Percentiles rank a stretch among this genome's conserved stretches.
These are phyloP conservation scores for Chenopodium suecicum DNA, from an alignment of 148 eudicot genomes.

Conservation along the genomic window DNA sequence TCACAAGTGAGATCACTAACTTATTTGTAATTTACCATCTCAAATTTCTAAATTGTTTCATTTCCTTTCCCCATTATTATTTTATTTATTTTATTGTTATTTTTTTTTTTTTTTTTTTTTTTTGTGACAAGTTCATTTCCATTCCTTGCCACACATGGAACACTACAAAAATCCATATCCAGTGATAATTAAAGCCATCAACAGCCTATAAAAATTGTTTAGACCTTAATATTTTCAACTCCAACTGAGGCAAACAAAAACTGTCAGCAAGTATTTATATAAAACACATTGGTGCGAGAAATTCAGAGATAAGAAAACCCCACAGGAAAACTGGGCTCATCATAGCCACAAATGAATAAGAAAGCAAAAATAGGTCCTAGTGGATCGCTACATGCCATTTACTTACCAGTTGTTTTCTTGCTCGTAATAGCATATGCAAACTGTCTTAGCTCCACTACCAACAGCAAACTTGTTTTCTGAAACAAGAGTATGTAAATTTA, in stretches of 20 bases:
- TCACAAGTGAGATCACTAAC: background rate
- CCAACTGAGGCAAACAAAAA: conserved; percentile 1
- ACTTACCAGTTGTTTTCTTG: conserved; percentile 97
- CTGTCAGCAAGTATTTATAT: background rate
- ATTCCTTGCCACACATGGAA: background rate
- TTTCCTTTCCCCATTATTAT: background rate
- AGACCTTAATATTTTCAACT: background rate
- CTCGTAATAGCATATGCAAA: conserved; percentile 97
- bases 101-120: too few species aligned
- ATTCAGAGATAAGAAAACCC: background rate
- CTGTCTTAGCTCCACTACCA: conserved; percentile 99
- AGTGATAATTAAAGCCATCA: background rate
- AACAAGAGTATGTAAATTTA: conserved; percentile 19
- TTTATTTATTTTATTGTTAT: too few species aligned
- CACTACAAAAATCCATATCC: background rate
- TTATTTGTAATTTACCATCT: too few species aligned
- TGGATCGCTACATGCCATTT: background rate
- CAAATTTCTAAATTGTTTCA: background rate
- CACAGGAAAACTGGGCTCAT: background rate
- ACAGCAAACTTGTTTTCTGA: conserved; percentile 98
- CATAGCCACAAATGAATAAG: background rate
- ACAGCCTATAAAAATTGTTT: background rate
- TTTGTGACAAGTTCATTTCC: too few species aligned
- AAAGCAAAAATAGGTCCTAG: background rate
- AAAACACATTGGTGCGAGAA: background rate